Conservation (phyloP, 2,329 filamentous ascomycete genomes). For the Clonostachys rosea region DNA sequence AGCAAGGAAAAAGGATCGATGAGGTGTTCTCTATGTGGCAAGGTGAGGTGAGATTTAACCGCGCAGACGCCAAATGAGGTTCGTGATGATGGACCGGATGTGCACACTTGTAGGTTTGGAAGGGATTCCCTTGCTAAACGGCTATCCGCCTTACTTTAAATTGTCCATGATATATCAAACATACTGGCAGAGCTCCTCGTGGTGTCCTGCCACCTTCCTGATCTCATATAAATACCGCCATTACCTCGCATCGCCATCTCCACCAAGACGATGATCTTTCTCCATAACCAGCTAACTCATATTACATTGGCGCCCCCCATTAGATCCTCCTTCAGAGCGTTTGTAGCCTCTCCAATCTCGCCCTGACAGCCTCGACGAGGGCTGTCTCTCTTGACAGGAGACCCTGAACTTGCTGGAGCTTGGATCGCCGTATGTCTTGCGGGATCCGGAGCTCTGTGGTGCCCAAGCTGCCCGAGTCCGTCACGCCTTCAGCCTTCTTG, state of each 20-base stretch:
- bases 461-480: slow-evolving; percentile 7
- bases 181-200: no score
- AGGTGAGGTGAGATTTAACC: no score
- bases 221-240: no score
- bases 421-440: slow-evolving; percentile 55
- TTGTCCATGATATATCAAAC: no score
- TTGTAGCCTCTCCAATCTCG: slow-evolving; percentile 54
- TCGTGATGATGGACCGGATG: no score
- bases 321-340: slow-evolving; percentile 5
- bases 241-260: not conserved
- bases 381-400: slow-evolving; percentile 63
- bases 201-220: no score
- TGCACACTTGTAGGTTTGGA: no score
- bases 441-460: slow-evolving; percentile 48
- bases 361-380: slow-evolving; percentile 62
- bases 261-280: not conserved
- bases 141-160: no score
- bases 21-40: no score
- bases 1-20: no score
- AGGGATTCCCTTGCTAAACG: no score
- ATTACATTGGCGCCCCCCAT: not conserved
- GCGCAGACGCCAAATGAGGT: no score
- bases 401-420: slow-evolving; percentile 58
- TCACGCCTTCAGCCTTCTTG: slow-evolving; percentile 19
- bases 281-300: not conserved